Base-by-base conservation (phyloP, 2,329 filamentous ascomycete species). In the Amylocarpus encephaloides region DNA sequence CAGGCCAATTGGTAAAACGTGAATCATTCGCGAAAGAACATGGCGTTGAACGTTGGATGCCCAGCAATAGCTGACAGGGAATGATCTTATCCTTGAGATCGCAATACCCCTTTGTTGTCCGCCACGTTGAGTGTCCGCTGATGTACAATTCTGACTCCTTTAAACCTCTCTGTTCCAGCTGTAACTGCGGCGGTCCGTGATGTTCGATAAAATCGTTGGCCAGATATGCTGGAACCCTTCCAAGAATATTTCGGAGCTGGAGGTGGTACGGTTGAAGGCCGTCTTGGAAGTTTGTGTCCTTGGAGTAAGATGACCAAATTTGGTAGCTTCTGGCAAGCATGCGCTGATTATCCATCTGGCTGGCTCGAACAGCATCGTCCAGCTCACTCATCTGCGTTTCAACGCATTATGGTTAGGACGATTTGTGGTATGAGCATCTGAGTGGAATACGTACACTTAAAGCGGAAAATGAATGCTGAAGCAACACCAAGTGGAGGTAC, bases 341-440 rank as follows among this genome's bases (percentile, higher is more conserved):
- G 7, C 34, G 43, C 15, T 46, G 32, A 15, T 15, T 26, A 22
- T 46, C 43, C 6, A 13, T 15, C n/a, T 30, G 16, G 33, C 43
- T 46, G 6, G 43, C 16, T 15, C 43, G 43, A 46, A 46, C 6
- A 3, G 6, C 33, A 38, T 46, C 33, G 19, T 29, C 33, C 6
- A 26, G 13, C 33, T 46, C n/a, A 48, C 10, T 32, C 52, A 44
- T 64, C 32, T n/a, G n/a, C n/a, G n/a, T n/a, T n/a, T n/a, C n/a
- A n/a, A n/a, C n/a, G n/a, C n/a, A n/a, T n/a, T n/a, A n/a, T n/a
- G n/a, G n/a, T n/a, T n/a, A n/a, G n/a, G n/a, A n/a, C n/a, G n/a
- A n/a, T n/a, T n/a, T n/a, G n/a, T n/a, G n/a, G n/a, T n/a, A n/a
- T n/a, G n/a, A n/a, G n/a, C n/a, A n/a, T n/a, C n/a, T n/a, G n/a